Evolutionary conservation across 768 basidiomycete species (phyloP).

Genomic region (Boletus rubropictus): DNA sequence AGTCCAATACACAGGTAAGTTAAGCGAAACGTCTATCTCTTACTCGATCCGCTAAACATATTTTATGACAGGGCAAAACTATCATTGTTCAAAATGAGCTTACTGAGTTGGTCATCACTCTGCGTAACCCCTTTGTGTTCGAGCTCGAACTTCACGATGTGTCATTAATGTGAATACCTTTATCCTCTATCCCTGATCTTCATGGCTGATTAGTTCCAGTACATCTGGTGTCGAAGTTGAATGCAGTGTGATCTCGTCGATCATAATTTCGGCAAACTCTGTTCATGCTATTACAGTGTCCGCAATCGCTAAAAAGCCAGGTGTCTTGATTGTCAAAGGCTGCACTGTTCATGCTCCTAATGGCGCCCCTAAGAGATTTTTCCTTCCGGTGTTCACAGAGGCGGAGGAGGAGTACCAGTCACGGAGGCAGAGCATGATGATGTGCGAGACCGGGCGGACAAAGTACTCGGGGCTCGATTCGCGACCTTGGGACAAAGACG

Average conservation of each 20-base stretch:
- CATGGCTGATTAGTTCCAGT: conserved; percentile 37
- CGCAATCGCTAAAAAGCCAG: conserved; percentile 60
- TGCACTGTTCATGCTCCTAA: conserved; percentile 74
- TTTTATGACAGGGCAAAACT: conserved; percentile 42
- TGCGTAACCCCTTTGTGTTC: conserved; percentile 92
- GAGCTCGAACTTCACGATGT: conserved; percentile 83
- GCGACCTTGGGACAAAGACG: conserved; percentile 51
- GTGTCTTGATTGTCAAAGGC: conserved; percentile 68
- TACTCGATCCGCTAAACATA: conserved; percentile 1
- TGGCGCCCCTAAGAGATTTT: conserved; percentile 63
- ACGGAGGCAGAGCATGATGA: conserved; percentile 51
- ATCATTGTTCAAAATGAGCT: conserved; percentile 78
- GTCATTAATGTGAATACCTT: conserved; percentile 59
- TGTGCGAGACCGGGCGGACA: conserved; percentile 61
- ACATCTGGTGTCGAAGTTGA: conserved; percentile 77
- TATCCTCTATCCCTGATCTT: background rate
- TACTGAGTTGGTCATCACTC: conserved; percentile 73
- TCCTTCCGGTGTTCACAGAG: conserved; percentile 66
- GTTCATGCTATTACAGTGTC: conserved; percentile 67
- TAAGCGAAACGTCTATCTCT: background rate
- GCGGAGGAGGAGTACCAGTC: conserved; percentile 62
- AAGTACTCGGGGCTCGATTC: conserved; percentile 75
- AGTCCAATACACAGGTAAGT: conserved; percentile 53
- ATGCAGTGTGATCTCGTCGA: conserved; percentile 49
- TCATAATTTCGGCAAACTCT: conserved; percentile 68